These are phyloP conservation scores for Sanguinoderma infundibulare DNA, from an alignment of 1,284 basidiomycete genomes.

Conservation along the genomic window DNA sequence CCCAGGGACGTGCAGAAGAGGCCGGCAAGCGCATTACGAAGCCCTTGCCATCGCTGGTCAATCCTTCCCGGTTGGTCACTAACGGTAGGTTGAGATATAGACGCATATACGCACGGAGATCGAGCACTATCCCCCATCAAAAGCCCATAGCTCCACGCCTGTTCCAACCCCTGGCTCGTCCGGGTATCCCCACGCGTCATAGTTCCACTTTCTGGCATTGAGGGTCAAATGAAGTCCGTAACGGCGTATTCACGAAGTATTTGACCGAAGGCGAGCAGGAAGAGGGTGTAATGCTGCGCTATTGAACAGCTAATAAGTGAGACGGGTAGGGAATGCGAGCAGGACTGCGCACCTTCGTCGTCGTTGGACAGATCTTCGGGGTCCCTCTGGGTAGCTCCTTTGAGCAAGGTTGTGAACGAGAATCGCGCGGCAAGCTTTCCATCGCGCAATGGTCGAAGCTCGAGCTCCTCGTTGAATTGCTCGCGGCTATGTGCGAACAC, in stretches of 20 bases:
- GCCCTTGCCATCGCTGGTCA: constrained; percentile 81
- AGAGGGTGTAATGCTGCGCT: constrained; percentile 85
- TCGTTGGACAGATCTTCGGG: constrained; percentile 51
- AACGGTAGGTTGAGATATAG: not conserved
- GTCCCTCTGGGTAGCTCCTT: constrained; percentile 54
- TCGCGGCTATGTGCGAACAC: constrained; percentile 36
- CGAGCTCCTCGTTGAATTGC: constrained; percentile 72
- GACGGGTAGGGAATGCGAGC: not conserved
- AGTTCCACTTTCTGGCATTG: constrained; percentile 92
- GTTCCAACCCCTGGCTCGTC: constrained; percentile 77
- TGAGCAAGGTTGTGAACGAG: constrained; percentile 75
- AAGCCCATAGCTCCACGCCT: constrained; percentile 89
- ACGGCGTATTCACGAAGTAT: constrained; percentile 85
- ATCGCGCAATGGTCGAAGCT: constrained; percentile 78
- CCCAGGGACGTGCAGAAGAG: constrained; percentile 94
- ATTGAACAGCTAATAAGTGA: not conserved
- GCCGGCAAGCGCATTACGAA: constrained; percentile 90
- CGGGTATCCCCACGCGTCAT: constrained; percentile 84
- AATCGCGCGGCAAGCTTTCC: constrained; percentile 88
- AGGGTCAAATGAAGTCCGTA: constrained; percentile 87
- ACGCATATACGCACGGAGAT: constrained; percentile 48
- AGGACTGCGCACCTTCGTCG: constrained; percentile 51
- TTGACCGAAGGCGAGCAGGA: constrained; percentile 87
- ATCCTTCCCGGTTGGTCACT: constrained; percentile 44
- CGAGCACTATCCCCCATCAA: constrained; percentile 76